Conservation (phyloP, 73 alveolate genomes). For the Durusdinium trenchii region DNA sequence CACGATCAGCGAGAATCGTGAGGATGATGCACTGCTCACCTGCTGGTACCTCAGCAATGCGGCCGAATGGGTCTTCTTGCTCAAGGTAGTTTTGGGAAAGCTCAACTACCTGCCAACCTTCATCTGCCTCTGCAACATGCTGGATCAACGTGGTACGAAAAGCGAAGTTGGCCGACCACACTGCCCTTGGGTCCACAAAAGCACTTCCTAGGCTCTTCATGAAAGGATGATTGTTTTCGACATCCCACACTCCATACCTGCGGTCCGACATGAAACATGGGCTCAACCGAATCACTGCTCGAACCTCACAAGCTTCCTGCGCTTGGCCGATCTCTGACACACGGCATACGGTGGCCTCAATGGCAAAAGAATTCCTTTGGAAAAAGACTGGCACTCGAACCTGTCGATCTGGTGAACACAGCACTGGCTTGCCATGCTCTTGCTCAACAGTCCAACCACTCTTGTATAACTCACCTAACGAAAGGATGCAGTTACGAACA, state of each 20-base stretch:
- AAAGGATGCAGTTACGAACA: neutral
- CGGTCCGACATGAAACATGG: neutral
- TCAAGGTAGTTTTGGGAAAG: neutral
- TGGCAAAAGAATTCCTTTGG: neutral
- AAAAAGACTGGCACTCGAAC: neutral
- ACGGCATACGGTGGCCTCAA: neutral
- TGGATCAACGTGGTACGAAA: neutral
- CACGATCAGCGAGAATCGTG: neutral
- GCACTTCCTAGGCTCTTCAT: neutral
- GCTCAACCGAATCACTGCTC: neutral
- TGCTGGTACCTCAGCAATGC: neutral
- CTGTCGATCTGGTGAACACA: neutral
- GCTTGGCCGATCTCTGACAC: neutral
- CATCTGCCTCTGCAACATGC: neutral
- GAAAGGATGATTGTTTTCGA: neutral
- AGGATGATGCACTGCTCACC: neutral
- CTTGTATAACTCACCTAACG: neutral
- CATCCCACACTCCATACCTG: neutral
- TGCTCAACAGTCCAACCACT: neutral
- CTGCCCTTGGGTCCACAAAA: neutral
- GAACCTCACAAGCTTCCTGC: neutral
- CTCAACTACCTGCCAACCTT: neutral
- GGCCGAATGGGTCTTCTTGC: neutral
- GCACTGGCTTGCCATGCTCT: neutral
- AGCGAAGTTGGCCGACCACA: neutral